Conservation (phyloP, 176 grass and related monocot species). For the Eragrostis curvula region DNA sequence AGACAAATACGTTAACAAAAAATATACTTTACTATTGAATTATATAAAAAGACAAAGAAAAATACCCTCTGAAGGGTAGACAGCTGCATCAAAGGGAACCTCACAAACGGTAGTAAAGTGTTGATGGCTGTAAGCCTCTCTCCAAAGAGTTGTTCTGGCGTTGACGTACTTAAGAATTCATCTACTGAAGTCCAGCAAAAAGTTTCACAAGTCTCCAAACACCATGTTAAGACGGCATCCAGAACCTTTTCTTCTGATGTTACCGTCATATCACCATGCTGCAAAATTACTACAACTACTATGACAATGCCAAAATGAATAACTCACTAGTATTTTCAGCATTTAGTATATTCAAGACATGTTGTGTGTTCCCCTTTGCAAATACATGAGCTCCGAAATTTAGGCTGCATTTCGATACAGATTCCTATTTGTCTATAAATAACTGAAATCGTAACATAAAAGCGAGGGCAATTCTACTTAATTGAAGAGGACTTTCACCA, state of each 20-base stretch:
- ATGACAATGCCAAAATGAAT: conserved; percentile 31
- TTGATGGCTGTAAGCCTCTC: conserved; percentile 62
- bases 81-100: conserved; percentile 76
- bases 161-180: conserved; percentile 62
- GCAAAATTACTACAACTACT: conserved; percentile 53
- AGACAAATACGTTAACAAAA: neutral
- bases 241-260: conserved; percentile 96
- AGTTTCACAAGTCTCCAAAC: conserved; percentile 63
- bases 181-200: conserved; percentile 74
- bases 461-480: conserved; percentile 15
- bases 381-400: neutral
- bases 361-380: neutral
- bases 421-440: conserved; percentile 26
- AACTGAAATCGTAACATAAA: conserved; percentile 18
- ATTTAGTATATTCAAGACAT: conserved; percentile 12
- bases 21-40: neutral
- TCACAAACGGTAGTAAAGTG: conserved; percentile 76
- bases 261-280: conserved; percentile 95
- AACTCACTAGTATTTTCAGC: conserved; percentile 5
- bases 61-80: conserved; percentile 67
- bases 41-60: conserved; percentile 11
- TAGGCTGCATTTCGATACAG: conserved; percentile 5
- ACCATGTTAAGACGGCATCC: conserved; percentile 89
- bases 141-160: conserved; percentile 70
- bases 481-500: neutral